Evolutionary conservation across 352 stramenopile species (phyloP), one percentile per base, ranked within the genome.

Genomic region (Pseudoperonospora humuli): DNA sequence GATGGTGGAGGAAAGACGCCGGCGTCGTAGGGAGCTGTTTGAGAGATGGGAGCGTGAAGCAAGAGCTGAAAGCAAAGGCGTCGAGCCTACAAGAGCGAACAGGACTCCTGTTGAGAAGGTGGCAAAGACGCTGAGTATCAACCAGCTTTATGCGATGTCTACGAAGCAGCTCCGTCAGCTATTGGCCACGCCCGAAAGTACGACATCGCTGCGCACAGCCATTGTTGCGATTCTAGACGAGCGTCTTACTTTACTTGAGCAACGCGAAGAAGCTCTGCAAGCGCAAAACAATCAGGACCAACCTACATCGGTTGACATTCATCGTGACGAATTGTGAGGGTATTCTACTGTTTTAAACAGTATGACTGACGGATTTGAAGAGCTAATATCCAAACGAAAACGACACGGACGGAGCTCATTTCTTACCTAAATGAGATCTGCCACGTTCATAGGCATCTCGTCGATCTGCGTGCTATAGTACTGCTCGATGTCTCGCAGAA

Each of bases 401-500:
- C 26, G 26, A 32, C 11, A 32, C 26, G 26, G 26, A 10, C 11
- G 3, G 14, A 13, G 10, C 26, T 32, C 26, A 15, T 32, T 15
- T 4, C 9, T 14, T 1, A 32, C 71, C 85, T 98, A 99, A 85
- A 99, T 97, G 70, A 98, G 88, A 86, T 99, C 96, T 45, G 90
- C 93, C 49, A 99, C 95, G 74, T 99, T 97, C 81, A 97, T 97
- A 47, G 97, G 97, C 93, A 99, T 98, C 76, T 99, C 96, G 56
- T 96, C 91, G 64, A 99, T 99, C 65, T 98, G 87, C 48, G 96
- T 99, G 65, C 96, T 97, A 86, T 99, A 99, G 81, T 99, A 99
- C 71, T 97, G 77, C 76, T 99, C 96, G 64, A 99, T 99, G 79
- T 99, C 96, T 69, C 92, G 86, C 52, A 99, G 75, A 73, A 98